These are phyloP conservation scores for Begonia masoniana DNA, from an alignment of 306 rosid genomes.

Conservation along the genomic window DNA sequence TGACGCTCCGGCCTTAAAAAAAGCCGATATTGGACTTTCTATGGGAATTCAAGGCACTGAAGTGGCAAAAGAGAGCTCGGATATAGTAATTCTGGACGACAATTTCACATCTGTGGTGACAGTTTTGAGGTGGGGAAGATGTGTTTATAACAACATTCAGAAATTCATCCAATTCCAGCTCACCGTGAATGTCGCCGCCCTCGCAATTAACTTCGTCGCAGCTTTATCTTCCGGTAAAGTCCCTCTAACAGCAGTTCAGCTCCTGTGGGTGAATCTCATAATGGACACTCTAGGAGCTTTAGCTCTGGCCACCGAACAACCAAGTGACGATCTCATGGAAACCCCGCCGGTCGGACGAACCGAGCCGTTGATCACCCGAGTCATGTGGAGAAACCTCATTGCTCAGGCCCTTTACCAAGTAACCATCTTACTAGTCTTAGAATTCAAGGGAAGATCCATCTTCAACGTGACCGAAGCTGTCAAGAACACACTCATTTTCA, in stretches of 20 bases:
- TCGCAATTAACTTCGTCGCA: constrained; percentile 10
- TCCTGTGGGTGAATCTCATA: constrained; percentile 20
- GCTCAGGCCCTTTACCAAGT: constrained; percentile 18
- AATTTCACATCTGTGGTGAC: constrained; percentile 10
- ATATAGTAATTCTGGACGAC: constrained; percentile 14
- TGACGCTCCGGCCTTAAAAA: constrained; percentile 18
- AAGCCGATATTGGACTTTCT: constrained; percentile 21
- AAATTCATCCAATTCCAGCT: constrained; percentile 21
- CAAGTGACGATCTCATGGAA: constrained; percentile 14
- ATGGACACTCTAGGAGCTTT: constrained; percentile 24
- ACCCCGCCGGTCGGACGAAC: constrained; percentile 7
- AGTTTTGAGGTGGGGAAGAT: constrained; percentile 17
- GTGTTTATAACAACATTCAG: constrained; percentile 16
- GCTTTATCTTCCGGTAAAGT: constrained; percentile 15
- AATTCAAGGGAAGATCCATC: constrained; percentile 14
- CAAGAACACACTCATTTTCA: constrained; percentile 15
- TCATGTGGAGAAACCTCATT: constrained; percentile 22
- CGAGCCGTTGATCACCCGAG: constrained; percentile 10
- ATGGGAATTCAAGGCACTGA: constrained; percentile 21
- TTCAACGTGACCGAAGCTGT: constrained; percentile 13
- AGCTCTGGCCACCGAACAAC: constrained; percentile 15
- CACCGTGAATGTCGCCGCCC: constrained; percentile 15
- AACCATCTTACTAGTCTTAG: constrained; percentile 8
- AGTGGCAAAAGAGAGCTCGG: constrained; percentile 21
- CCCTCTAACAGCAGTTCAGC: constrained; percentile 14